These are phyloP conservation scores for Arthonia radiata DNA, from an alignment of 495 filamentous ascomycete species.

Conservation along the genomic window DNA sequence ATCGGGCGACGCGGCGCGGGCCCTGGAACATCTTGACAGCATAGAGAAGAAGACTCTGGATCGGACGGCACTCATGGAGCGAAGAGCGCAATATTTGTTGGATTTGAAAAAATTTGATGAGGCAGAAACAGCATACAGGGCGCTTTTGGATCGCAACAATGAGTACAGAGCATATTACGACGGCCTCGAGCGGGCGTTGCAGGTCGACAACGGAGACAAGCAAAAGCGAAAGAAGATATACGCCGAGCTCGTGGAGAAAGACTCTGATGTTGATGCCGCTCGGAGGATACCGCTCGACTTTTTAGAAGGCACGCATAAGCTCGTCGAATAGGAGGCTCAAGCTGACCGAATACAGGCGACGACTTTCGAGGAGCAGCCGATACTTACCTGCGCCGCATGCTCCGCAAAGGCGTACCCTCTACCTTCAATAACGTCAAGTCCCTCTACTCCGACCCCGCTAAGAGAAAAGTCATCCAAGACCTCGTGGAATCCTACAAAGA, in stretches of 20 bases:
- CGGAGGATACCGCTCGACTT: conserved; percentile 76
- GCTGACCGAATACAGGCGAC: conserved; percentile 24
- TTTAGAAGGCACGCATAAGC: conserved; percentile 32
- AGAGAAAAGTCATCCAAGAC: conserved; percentile 47
- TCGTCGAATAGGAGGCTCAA: not conserved
- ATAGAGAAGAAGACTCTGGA: conserved; percentile 58
- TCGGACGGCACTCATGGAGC: conserved; percentile 70
- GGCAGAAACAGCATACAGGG: conserved; percentile 56
- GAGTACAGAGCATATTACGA: conserved; percentile 75
- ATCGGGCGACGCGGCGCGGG: conserved; percentile 47
- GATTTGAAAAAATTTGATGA: conserved; percentile 56
- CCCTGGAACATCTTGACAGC: conserved; percentile 65
- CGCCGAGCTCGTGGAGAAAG: conserved; percentile 55
- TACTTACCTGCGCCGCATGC: conserved; percentile 58
- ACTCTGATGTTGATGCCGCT: conserved; percentile 62
- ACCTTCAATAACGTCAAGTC: conserved; percentile 90
- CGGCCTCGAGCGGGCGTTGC: conserved; percentile 42
- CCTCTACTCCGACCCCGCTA: conserved; percentile 51
- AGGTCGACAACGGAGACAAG: conserved; percentile 32
- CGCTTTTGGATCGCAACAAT: conserved; percentile 60
- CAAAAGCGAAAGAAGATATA: conserved; percentile 38
- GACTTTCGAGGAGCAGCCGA: conserved; percentile 61
- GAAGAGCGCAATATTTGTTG: conserved; percentile 62
- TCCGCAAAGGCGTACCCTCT: conserved; percentile 89
- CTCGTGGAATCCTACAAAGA: conserved; percentile 58